A percentile compares a stretch with the other conserved stretches of the same genome.
Evolutionary conservation across 176 grass and related monocot species (phyloP).

Genomic region (Oryza glumipatula): DNA sequence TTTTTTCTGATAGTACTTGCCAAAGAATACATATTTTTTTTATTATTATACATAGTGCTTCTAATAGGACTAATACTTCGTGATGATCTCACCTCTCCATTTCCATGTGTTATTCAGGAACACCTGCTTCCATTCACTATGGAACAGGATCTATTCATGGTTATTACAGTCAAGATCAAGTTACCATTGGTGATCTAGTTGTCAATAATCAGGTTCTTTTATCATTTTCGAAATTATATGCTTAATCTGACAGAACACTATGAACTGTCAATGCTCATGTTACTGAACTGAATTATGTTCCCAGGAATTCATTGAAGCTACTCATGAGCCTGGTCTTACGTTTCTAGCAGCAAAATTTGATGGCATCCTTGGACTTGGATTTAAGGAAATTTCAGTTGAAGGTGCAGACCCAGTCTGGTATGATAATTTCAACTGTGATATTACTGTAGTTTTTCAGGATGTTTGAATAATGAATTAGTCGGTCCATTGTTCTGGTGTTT

Average conservation of each 20-base stretch:
- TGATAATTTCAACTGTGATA: background rate
- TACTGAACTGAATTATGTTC: slow-evolving; percentile 39
- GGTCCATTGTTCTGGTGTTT: background rate
- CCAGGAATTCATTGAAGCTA: slow-evolving; percentile 97
- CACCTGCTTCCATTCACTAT: slow-evolving; percentile 78
- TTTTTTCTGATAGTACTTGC: background rate
- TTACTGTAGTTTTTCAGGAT: background rate
- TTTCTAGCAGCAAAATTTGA: slow-evolving; percentile 84
- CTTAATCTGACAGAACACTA: background rate
- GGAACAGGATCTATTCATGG: slow-evolving; percentile 72
- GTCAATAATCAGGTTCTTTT: slow-evolving; percentile 67
- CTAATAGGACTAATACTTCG: background rate
- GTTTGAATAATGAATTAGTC: background rate
- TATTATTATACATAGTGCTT: background rate
- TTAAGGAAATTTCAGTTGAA: slow-evolving; percentile 92
- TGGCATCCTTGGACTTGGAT: slow-evolving; percentile 95
- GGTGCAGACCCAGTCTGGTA: slow-evolving; percentile 82
- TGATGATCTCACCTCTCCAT: background rate
- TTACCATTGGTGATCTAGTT: slow-evolving; percentile 64
- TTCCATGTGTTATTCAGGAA: slow-evolving; percentile 52
- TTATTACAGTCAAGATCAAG: slow-evolving; percentile 81
- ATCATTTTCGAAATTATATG: background rate
- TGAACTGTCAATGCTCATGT: background rate
- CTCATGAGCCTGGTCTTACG: slow-evolving; percentile 68
- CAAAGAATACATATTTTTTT: background rate